phyloP scores from a whole-genome alignment of 2,329 filamentous ascomycete genomes.

The Tolypocladium tundrense region DNA sequence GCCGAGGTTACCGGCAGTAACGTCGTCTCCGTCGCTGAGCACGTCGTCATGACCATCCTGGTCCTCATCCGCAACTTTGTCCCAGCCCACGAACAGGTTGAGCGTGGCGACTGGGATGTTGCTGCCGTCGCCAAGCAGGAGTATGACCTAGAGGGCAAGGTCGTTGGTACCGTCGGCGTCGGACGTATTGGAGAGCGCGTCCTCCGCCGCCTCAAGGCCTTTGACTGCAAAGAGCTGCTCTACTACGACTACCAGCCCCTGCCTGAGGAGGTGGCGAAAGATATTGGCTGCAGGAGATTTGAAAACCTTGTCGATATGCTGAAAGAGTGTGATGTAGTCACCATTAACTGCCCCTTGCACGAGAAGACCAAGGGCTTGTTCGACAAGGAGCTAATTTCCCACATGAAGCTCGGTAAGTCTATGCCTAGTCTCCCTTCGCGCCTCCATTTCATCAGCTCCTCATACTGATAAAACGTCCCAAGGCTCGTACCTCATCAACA shows the following conservation, averaged over 20 bases:
- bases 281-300: slow-evolving; percentile 90
- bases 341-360: slow-evolving; percentile 98
- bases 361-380: slow-evolving; percentile 95
- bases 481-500: slow-evolving; percentile 97
- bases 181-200: slow-evolving; percentile 98
- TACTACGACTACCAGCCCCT: slow-evolving; percentile 99
- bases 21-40: slow-evolving; percentile 96
- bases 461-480: not conserved
- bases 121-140: slow-evolving; percentile 96
- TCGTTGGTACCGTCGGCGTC: slow-evolving; percentile 93
- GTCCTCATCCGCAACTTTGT: slow-evolving; percentile 96
- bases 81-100: slow-evolving; percentile 89
- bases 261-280: slow-evolving; percentile 72
- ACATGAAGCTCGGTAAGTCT: slow-evolving; percentile 88
- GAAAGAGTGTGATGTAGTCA: slow-evolving; percentile 89
- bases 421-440: not conserved
- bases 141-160: slow-evolving; percentile 94
- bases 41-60: slow-evolving; percentile 99
- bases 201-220: slow-evolving; percentile 86
- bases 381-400: slow-evolving; percentile 96
- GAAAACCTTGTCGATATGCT: slow-evolving; percentile 88
- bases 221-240: slow-evolving; percentile 98
- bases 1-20: slow-evolving; percentile 97
- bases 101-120: slow-evolving; percentile 86
- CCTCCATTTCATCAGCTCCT: not conserved